Base-by-base conservation (phyloP, 768 basidiomycete genomes). In the Tylopilus plumbeoviolaceoides region DNA sequence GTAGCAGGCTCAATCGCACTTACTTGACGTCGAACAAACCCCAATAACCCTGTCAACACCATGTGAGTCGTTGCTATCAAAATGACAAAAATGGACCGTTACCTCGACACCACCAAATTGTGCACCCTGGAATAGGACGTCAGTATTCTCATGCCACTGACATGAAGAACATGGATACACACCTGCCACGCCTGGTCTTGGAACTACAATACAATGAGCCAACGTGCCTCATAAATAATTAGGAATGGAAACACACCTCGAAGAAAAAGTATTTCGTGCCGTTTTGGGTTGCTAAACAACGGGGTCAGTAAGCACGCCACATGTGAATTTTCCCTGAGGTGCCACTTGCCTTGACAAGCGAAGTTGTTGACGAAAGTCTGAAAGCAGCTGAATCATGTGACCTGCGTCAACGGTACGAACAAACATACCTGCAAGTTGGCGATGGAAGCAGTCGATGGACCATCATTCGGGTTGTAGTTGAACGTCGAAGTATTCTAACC, bases 231-330 rank as follows among this genome's bases (percentile, higher is more conserved):
- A 25, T 58, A 48, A 53, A 31, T 20, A 20, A 33, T 28, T 18
- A 27, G 36, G 25, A 39, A 48, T 31, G n/a, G 21, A 45, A 46
- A 57, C 68, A 7, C 17, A 81, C 81, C 76, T 89, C 89, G 54
- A 92, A 91, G 75, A 81, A 95, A 79, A 93, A 97, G 72, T 95
- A 95, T 15, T 81, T 75, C 1, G 89, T 93, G 12, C 80, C 80
- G 56, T 93, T 93, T 17, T 67, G 55, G 66, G 93, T 97, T 0
- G 95, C 89, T 64, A 47, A 9, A 47, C 17, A 17, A 35, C 11
- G 17, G 17, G n/a, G 41, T 70, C 40, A 58, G 52, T 51, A 2
- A 21, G 9, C 15, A 9, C 27, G 44, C 44, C 28, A 33, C 18
- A 25, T 27, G 48, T 25, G 44, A 49, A 56, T 38, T 14, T 31